Percentiles rank a stretch among this genome's conserved stretches.
Evolutionary conservation across 1,284 basidiomycete species (phyloP).

Genomic region (Fistulinella cinereoalba): DNA sequence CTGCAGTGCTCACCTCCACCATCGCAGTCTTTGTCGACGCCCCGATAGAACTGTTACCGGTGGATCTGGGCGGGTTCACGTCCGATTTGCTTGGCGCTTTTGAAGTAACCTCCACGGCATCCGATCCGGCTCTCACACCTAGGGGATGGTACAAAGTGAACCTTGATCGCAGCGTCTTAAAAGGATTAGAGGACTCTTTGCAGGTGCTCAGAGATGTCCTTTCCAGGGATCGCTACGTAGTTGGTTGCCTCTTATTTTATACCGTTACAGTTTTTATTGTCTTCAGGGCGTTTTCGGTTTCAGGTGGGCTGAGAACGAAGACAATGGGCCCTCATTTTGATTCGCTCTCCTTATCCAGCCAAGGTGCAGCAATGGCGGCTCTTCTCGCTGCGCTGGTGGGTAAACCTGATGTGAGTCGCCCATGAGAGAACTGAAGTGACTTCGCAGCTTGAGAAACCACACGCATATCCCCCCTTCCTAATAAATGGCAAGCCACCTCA

Average conservation of each 20-base stretch:
- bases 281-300: slow-evolving; percentile 82
- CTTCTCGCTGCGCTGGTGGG: slow-evolving; percentile 68
- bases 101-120: slow-evolving; percentile 46
- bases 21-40: slow-evolving; percentile 78
- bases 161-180: slow-evolving; percentile 47
- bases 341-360: slow-evolving; percentile 41
- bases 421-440: slow-evolving; percentile 1
- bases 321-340: background rate
- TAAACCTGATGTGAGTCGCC: background rate
- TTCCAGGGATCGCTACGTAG: slow-evolving; percentile 50
- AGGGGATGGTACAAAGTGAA: slow-evolving; percentile 78
- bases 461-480: slow-evolving; percentile 63
- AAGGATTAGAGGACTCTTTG: slow-evolving; percentile 61
- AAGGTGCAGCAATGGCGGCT: slow-evolving; percentile 80
- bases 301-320: slow-evolving; percentile 42
- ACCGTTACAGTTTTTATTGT: background rate
- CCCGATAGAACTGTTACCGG: slow-evolving; percentile 69
- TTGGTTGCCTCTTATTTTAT: slow-evolving; percentile 28
- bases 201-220: slow-evolving; percentile 25
- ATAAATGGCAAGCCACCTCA: slow-evolving; percentile 62
- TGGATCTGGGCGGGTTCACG: slow-evolving; percentile 43
- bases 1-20: too few species aligned
- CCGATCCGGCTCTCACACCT: slow-evolving; percentile 63
- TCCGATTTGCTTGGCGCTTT: slow-evolving; percentile 46
- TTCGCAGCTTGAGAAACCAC: slow-evolving; percentile 28